Evolutionary conservation across 768 basidiomycete species (phyloP).

Genomic region (Ramaria sp.): DNA sequence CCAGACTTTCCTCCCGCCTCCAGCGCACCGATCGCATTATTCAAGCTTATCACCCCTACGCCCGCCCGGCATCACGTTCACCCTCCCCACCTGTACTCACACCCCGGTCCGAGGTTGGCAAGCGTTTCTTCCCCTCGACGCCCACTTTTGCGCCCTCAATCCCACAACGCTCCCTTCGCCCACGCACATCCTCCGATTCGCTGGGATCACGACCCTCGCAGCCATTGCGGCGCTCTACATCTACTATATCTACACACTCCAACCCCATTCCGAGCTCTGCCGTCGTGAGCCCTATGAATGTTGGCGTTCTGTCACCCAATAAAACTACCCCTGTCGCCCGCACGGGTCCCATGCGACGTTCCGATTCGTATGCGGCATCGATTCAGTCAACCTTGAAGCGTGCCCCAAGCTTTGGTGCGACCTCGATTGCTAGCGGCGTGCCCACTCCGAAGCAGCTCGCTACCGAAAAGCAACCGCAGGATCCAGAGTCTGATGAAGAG

Average conservation of each 20-base stretch:
- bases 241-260: neutral
- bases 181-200: slow-evolving; percentile 20
- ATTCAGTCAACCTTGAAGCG: slow-evolving; percentile 30
- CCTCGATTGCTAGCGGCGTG: slow-evolving; percentile 1
- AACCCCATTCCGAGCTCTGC: neutral
- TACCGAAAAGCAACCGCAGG: slow-evolving; percentile 14
- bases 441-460: slow-evolving; percentile 1
- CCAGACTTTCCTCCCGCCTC: slow-evolving; percentile 54
- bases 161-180: slow-evolving; percentile 21
- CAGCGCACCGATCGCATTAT: slow-evolving; percentile 52
- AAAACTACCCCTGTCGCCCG: slow-evolving; percentile 16
- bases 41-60: slow-evolving; percentile 49
- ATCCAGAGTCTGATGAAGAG: slow-evolving; percentile 57
- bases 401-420: slow-evolving; percentile 44
- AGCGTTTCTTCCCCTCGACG: slow-evolving; percentile 41
- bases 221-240: slow-evolving; percentile 1
- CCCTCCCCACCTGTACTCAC: slow-evolving; percentile 20
- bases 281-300: neutral
- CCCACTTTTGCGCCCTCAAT: slow-evolving; percentile 55
- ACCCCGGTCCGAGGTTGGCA: slow-evolving; percentile 26
- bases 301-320: neutral
- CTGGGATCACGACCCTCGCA: neutral
- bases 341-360: slow-evolving; percentile 34
- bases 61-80: slow-evolving; percentile 25
- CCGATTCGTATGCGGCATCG: slow-evolving; percentile 17